Percentiles rank a stretch among this genome's conserved stretches.
These are phyloP conservation scores for Beta lomatogona DNA, from an alignment of 179 eudicot species.

Conservation along the genomic window DNA sequence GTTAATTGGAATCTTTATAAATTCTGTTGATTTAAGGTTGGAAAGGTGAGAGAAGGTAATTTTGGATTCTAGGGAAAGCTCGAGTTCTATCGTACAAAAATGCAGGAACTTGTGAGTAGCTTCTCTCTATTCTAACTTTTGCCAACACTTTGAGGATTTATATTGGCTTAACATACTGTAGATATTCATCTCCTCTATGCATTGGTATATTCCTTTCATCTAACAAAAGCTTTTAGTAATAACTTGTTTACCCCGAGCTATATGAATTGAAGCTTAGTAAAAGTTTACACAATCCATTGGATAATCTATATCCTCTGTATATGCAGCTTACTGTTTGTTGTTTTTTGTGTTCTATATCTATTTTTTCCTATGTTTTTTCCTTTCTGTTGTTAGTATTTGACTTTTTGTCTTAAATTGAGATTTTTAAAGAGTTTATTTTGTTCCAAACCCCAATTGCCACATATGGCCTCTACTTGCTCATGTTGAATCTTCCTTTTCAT, in stretches of 20 bases:
- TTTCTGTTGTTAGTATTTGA: neutral
- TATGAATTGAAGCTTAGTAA: neutral
- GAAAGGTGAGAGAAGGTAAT: conserved; percentile 80
- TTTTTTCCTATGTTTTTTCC: neutral
- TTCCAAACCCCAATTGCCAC: neutral
- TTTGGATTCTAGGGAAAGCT: conserved; percentile 82
- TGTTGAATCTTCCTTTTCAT: neutral
- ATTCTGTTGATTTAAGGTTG: conserved; percentile 48
- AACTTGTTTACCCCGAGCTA: neutral
- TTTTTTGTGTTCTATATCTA: neutral
- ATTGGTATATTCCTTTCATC: neutral
- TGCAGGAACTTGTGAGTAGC: conserved; percentile 95
- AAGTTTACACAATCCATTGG: neutral
- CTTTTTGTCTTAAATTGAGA: neutral
- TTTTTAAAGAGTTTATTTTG: neutral
- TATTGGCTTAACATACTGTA: conserved; percentile 7
- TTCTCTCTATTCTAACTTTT: conserved; percentile 21
- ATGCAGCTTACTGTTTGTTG: neutral
- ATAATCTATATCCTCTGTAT: neutral
- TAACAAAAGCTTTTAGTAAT: neutral
- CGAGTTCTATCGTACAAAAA: conserved; percentile 84
- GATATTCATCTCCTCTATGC: neutral
- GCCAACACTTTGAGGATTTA: neutral
- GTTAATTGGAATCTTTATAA: neutral
- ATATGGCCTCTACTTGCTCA: neutral